Base-by-base conservation (phyloP, 768 basidiomycete species). In the Pleurotus ostreatus region DNA sequence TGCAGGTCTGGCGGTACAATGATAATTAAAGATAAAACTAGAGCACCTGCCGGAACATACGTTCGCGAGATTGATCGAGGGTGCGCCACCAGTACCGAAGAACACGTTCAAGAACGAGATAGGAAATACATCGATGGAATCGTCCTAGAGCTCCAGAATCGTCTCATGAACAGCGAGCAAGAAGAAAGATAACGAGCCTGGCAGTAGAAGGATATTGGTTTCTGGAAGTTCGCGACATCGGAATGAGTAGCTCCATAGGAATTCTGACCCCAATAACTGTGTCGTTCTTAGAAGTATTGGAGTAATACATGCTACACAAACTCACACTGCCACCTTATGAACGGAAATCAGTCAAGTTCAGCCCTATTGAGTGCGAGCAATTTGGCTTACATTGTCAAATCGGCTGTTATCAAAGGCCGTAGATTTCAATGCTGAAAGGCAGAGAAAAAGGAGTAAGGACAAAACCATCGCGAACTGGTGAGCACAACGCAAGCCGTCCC, bases 231-330 rank as follows among this genome's bases (percentile, higher is more conserved):
- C 26, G 81, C 76, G 0, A 73, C 66, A 57, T 86, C 76, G 18
- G 64, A 64, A 58, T 79, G 74, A 4, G 70, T 72, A 8, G 85
- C 86, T 40, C 87, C 86, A 57, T 86, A 86, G 1, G 87, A 87
- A 61, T 88, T 84, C 67, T 89, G 86, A 57, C 87, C 88, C 84
- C 84, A 88, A 65, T 87, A 88, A 30, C 85, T 86, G 64, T 15
- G 47, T 30, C 18, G 37, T 40, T 23, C 16, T 41, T 45, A 57
- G 57, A 60, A 22, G 30, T 39, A 41, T 22, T 34, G 20, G 13
- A 25, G 15, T 39, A 16, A 6, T 39, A 52, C 1, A 18, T n/a
- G 18, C 15, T 8, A 7, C 46, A 30, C 30, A 60, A 54, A 51
- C 78, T 59, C 70, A 85, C 82, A 85, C 79, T 37, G 74, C 84